Evolutionary conservation across 139 green algal genomes (phyloP), one percentile per base, ranked within the genome.

Genomic region (Chlorella sorokiniana): DNA sequence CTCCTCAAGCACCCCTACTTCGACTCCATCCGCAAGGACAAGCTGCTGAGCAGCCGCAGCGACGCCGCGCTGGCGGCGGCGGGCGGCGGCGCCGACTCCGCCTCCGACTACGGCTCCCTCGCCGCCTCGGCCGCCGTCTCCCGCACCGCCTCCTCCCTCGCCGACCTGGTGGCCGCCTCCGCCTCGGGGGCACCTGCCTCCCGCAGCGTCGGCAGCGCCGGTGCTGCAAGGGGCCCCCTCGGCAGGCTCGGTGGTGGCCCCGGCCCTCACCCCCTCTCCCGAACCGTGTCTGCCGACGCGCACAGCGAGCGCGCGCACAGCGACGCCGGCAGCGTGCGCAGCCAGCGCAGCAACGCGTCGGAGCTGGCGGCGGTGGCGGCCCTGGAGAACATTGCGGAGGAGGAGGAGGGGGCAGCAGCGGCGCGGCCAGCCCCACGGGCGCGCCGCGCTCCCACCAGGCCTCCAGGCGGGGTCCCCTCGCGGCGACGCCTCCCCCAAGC

Each of bases 1-100:
- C 91, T 99, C 61, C 90, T 99, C 35, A 97, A 97, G 85, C 90
- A 98, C 86, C 85, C 87, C 11, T 99, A 98, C 85, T 97, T 99
- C 68, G 87, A 95, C 59, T 87, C 76, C 56, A 91, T 97, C 56
- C 88, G 92, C 14, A 70, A 70, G 59, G 75, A 81, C 59, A 81
- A 72, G 59, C 51, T 62, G 59, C 73, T 79, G 73, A 51, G 40
- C 44, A 62, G 29, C 59, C 75, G 75, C 59, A 72, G 59, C 59
- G 75, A 81, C 7, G 75, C 59, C 4, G 75, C 75, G 56, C 59
- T 81, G 59, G 59, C 59, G 18, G 56, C 75, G 11, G 51, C 56
- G 3, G 27, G 38, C 5, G n/a, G 70, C 31, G 62, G 61, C 22
- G 56, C 27, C n/a, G 61, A 44, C 31, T 20, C 1, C n/a, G 54